phyloP scores from a whole-genome alignment of 768 basidiomycete species.

The Auricularia sp. region DNA sequence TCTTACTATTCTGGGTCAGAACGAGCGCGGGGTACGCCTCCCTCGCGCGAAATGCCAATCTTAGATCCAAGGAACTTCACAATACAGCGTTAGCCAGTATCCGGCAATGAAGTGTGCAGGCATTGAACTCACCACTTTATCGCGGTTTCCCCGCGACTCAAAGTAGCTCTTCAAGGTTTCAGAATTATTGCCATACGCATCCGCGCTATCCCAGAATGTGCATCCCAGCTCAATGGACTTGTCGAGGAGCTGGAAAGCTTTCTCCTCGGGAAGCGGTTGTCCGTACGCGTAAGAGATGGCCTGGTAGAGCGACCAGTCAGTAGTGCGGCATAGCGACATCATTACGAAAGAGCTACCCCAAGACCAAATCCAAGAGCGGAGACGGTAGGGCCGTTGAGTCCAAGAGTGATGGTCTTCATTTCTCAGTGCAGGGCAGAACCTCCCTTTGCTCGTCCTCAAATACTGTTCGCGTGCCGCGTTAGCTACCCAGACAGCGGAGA shows the following conservation, averaged over 20 bases:
- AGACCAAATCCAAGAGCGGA: slow-evolving; percentile 19
- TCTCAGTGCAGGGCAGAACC: not conserved
- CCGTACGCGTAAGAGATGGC: not conserved
- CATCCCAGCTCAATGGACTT: not conserved
- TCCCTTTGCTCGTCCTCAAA: too few relatives aligned
- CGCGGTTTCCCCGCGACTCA: not conserved
- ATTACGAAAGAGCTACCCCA: not conserved
- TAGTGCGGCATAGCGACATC: not conserved
- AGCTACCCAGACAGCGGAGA: too few relatives aligned
- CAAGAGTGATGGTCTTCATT: slow-evolving; percentile 14
- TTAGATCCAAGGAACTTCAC: too few relatives aligned
- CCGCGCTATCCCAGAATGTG: slow-evolving; percentile 5
- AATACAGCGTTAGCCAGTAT: too few relatives aligned
- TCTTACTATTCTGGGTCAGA: too few relatives aligned
- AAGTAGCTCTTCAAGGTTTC: not conserved
- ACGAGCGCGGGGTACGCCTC: too few relatives aligned
- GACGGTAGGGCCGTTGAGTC: slow-evolving; percentile 19
- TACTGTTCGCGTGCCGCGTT: too few relatives aligned
- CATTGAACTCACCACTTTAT: not conserved
- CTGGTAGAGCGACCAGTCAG: not conserved
- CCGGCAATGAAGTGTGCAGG: too few relatives aligned
- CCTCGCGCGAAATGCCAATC: too few relatives aligned
- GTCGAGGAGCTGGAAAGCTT: slow-evolving; percentile 6
- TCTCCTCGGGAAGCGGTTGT: slow-evolving; percentile 5
- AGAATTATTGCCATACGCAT: not conserved